Evolutionary conservation across 352 stramenopile species (phyloP).

Genomic region (Blastocystis sp.): DNA sequence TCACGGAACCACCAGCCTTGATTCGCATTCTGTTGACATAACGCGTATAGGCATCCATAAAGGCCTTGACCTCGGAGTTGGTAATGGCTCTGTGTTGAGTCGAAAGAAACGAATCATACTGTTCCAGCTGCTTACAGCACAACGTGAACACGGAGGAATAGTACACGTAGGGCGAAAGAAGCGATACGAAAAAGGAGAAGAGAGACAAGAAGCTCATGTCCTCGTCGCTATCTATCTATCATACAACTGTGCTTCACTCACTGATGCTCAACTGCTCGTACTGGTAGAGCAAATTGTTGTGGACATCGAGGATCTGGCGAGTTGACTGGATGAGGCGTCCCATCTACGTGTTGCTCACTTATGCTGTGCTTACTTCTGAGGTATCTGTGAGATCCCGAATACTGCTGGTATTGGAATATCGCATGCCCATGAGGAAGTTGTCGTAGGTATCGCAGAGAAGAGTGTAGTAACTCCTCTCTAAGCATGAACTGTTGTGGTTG

Average conservation of each 20-base stretch:
- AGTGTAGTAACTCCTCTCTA: slow-evolving; percentile 16
- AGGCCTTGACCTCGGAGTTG: neutral
- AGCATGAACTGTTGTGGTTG: neutral
- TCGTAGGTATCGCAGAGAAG: neutral
- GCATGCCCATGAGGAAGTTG: slow-evolving; percentile 31
- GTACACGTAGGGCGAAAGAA: slow-evolving; percentile 40
- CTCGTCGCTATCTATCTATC: neutral
- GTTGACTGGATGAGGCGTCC: slow-evolving; percentile 2
- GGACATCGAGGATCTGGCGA: slow-evolving; percentile 35
- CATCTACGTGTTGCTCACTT: neutral
- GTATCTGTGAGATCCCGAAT: slow-evolving; percentile 1
- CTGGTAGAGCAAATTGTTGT: slow-evolving; percentile 43
- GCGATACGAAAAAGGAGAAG: neutral
- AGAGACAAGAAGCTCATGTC: neutral
- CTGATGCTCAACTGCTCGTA: neutral
- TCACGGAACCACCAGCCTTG: neutral
- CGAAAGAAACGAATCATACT: neutral
- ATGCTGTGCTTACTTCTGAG: neutral
- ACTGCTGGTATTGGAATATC: neutral
- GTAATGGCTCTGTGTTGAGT: neutral
- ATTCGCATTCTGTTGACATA: neutral
- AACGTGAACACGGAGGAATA: neutral
- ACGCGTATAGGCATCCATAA: neutral
- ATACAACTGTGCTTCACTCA: neutral
- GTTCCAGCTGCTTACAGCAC: neutral